Conservation (phyloP, 305 asterid species). For the Ajuga reptans region DNA sequence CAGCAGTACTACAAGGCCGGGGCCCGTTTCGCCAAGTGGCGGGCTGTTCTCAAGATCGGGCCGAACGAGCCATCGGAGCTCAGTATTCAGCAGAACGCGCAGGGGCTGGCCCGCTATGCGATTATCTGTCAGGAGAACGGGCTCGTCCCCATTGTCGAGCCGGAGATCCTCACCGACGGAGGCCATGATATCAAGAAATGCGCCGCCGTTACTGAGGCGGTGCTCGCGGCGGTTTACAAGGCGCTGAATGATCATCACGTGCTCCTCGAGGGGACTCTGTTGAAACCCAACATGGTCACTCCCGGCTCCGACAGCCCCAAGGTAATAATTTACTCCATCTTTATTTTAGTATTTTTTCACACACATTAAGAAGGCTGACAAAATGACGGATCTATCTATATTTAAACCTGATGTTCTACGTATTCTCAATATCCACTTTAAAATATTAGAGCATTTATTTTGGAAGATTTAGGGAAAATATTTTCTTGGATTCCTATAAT, state of each 20-base stretch:
- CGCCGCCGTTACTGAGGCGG: slow-evolving; percentile 65
- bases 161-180: slow-evolving; percentile 70
- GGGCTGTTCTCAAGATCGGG: slow-evolving; percentile 70
- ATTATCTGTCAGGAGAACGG: slow-evolving; percentile 81
- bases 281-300: slow-evolving; percentile 87
- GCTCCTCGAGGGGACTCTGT: slow-evolving; percentile 75
- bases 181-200: slow-evolving; percentile 54
- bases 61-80: slow-evolving; percentile 65
- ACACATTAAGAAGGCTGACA: too few relatives aligned
- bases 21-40: slow-evolving; percentile 87
- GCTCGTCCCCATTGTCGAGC: slow-evolving; percentile 82
- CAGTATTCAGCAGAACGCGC: slow-evolving; percentile 69
- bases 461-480: too few relatives aligned
- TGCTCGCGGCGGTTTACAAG: slow-evolving; percentile 74
- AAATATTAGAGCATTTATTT: too few relatives aligned
- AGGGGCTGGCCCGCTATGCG: slow-evolving; percentile 80
- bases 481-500: too few relatives aligned
- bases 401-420: too few relatives aligned
- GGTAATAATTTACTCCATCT: too few relatives aligned
- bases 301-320: slow-evolving; percentile 76
- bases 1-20: slow-evolving; percentile 76
- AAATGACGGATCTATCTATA: too few relatives aligned
- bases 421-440: too few relatives aligned
- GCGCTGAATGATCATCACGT: slow-evolving; percentile 78
- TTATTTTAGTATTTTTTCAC: too few relatives aligned